A percentile compares a stretch with the other conserved stretches of the same genome.
Evolutionary conservation across 768 basidiomycete genomes (phyloP).

Genomic region (Cystofilobasidium capitatum): DNA sequence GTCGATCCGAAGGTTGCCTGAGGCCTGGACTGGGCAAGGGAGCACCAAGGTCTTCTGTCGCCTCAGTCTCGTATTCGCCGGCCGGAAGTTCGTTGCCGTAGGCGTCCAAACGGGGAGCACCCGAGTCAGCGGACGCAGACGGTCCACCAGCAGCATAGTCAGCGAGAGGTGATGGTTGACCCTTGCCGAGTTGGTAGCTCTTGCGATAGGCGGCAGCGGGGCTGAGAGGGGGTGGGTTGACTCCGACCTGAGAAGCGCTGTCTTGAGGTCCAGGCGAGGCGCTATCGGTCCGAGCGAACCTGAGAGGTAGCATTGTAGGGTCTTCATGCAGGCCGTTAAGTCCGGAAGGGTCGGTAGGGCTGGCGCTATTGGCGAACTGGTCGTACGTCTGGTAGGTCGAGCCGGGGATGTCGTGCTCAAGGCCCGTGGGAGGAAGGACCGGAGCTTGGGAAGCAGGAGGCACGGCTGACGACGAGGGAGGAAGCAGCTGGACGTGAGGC

Average conservation of each 20-base stretch:
- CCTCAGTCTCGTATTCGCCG: constrained; percentile 11
- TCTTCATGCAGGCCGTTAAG: constrained; percentile 3
- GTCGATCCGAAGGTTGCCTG: background rate
- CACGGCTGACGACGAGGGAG: background rate
- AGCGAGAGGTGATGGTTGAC: background rate
- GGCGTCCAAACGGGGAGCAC: background rate
- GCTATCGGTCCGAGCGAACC: background rate
- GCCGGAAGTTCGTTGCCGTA: constrained; percentile 25
- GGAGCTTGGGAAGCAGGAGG: constrained; percentile 3
- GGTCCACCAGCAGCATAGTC: background rate
- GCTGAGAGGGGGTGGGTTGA: constrained; percentile 8
- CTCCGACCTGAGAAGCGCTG: background rate
- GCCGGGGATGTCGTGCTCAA: background rate
- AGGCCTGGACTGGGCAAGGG: background rate
- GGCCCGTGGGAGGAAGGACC: no score
- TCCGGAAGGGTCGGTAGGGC: background rate
- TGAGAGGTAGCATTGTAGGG: background rate
- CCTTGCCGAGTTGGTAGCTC: constrained; percentile 7
- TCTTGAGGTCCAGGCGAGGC: background rate
- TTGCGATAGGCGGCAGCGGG: constrained; percentile 19
- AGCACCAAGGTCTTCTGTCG: background rate
- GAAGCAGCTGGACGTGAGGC: constrained; percentile 2
- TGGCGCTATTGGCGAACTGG: background rate
- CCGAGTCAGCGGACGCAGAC: background rate
- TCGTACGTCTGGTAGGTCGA: background rate